Evolutionary conservation across 108 stramenopile genomes (phyloP), one percentile per base, ranked within the genome.

Genomic region (Schizochytrium sp.): DNA sequence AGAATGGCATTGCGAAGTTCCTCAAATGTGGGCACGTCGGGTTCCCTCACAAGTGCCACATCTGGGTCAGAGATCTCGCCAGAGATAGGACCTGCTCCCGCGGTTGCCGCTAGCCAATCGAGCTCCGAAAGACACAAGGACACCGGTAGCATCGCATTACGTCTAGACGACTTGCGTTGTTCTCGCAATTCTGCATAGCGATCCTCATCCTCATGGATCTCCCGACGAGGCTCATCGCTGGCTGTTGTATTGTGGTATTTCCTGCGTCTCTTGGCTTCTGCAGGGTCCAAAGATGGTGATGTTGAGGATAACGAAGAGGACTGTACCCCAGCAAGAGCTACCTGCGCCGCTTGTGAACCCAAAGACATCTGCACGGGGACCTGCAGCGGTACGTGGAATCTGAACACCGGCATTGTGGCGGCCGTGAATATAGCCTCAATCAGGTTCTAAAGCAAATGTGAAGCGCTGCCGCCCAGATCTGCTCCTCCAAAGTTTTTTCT

Each of bases 131-230:
- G 64, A 3, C 64, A 69, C 3, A 69, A 44, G 12, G 64, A 69
- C 64, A 69, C 64, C 42, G 64, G 64, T 7, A 69, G 64, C 19
- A 69, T 8, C 0, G 64, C 64, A 1, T 44, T 12, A 7, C 64
- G 64, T 44, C 42, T 1, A 7, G 28, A 28, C 28, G 28, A 28
- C 28, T 28, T 28, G 28, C 28, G 28, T 28, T 28, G 28, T 28
- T 28, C 28, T 28, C 28, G 28, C 28, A 28, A 28, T 28, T 28
- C 28, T 12, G 42, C 1, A 8, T 38, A 7, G 12, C 64, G 64
- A 15, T 28, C 19, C 64, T 69, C 64, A 44, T 38, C 19, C 64
- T 69, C 64, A 44, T 69, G 64, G 64, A 69, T 69, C 15, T 69
- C 64, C 28, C 2, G 64, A 8, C 64, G 12, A 38, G 64, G 42